These are phyloP conservation scores for Colletotrichum viniferum DNA, from an alignment of 2,329 filamentous ascomycete genomes.

Conservation along the genomic window DNA sequence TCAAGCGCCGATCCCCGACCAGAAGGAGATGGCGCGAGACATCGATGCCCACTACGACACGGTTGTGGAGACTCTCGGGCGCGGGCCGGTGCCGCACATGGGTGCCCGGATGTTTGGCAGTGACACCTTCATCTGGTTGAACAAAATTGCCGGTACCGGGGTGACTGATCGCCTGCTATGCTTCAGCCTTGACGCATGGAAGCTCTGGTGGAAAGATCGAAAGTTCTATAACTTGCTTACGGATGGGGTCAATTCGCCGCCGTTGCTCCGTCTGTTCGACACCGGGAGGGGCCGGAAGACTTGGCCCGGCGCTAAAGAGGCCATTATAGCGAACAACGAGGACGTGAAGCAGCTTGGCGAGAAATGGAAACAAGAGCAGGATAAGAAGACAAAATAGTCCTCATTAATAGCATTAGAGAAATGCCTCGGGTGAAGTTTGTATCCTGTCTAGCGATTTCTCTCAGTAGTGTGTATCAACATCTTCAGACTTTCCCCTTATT, in stretches of 20 bases:
- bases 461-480: not conserved
- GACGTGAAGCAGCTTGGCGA: slow-evolving; percentile 21
- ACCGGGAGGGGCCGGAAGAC: slow-evolving; percentile 39
- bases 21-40: slow-evolving; percentile 27
- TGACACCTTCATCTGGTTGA: slow-evolving; percentile 38
- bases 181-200: slow-evolving; percentile 44
- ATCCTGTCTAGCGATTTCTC: not conserved
- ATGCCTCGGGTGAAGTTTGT: rapidly evolving
- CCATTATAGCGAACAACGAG: slow-evolving; percentile 32
- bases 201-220: slow-evolving; percentile 45
- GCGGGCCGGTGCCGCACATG: slow-evolving; percentile 28
- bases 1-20: slow-evolving; percentile 22
- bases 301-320: slow-evolving; percentile 42
- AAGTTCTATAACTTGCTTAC: slow-evolving; percentile 44
- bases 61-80: slow-evolving; percentile 23
- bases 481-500: not conserved
- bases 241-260: slow-evolving; percentile 41
- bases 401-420: not conserved
- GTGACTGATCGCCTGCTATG: slow-evolving; percentile 41
- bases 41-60: slow-evolving; percentile 32
- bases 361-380: not conserved
- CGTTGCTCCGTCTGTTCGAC: slow-evolving; percentile 45
- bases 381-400: not conserved
- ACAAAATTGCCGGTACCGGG: slow-evolving; percentile 46
- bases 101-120: slow-evolving; percentile 26